Base-by-base conservation (phyloP, 2,329 filamentous ascomycete genomes). In the Tolypocladium capitatum region DNA sequence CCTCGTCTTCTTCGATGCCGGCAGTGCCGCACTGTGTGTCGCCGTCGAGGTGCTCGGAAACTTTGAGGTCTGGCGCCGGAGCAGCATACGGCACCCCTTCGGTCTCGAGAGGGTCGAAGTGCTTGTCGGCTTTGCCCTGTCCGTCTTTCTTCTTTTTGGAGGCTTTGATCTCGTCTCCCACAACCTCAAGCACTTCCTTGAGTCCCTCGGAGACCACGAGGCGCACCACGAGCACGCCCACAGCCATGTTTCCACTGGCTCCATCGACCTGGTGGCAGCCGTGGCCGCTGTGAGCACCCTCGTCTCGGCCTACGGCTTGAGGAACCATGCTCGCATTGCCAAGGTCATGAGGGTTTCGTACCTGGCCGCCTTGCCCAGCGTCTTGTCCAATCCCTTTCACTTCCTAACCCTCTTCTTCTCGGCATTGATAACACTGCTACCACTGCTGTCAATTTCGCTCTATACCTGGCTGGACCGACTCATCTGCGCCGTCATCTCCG, bases 11-110 rank as follows among this genome's bases (percentile, higher is more conserved):
- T 98, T 96, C 63, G 92, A 98, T 63, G 91, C 92, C 9, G 80
- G 94, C 2, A 92, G 89, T 32, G 92, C 92, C 5, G 82, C 90
- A 43, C 79, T 97, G 5, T 97, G 91, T 63, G 89, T 95, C 4
- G 82, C 80, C 13, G 91, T 97, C 43, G 92, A 98, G 60, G 86
- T 97, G 1, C 78, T 96, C 43, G 83, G 86, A 46, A 98, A 98
- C 64, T 98, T 98, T 58, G 92, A 98, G 63, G 90, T 97, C 36
- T 98, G 92, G 92, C 87, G 88, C 54, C 80, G 91, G 43, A 91
- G 86, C 56, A 94, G 84, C 55, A 85, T 98, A 56, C 83, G 90
- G 24, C 89, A 98, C 66, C 92, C 92, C 0, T 98, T 98, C 61
- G 90, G 84, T 4, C 77, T 98, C 24, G 88, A 96, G 68, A 80